These are phyloP conservation scores for Fagopyrum tataricum DNA, from an alignment of 148 eudicot genomes.

Conservation along the genomic window DNA sequence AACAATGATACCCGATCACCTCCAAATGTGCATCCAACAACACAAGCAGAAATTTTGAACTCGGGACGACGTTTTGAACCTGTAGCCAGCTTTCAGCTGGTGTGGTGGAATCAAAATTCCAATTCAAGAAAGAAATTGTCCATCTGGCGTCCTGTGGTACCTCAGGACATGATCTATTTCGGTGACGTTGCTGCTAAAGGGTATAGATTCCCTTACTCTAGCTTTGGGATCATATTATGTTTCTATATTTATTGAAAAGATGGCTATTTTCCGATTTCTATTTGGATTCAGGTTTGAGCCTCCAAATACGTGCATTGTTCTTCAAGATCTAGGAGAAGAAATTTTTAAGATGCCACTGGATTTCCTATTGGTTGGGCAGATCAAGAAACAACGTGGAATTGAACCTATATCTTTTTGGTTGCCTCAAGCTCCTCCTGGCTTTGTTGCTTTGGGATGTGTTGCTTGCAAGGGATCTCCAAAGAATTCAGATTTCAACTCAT, in stretches of 20 bases:
- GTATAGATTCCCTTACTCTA: slow-evolving; percentile 31
- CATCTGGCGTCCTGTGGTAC: slow-evolving; percentile 89
- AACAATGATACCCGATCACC: slow-evolving; percentile 21
- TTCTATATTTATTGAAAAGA: neutral
- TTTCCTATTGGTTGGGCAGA: slow-evolving; percentile 67
- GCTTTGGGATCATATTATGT: slow-evolving; percentile 3
- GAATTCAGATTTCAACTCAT: slow-evolving; percentile 50
- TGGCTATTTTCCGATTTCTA: slow-evolving; percentile 2
- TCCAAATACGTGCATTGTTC: slow-evolving; percentile 75
- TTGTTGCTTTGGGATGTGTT: slow-evolving; percentile 82
- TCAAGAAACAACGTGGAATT: slow-evolving; percentile 62
- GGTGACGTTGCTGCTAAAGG: slow-evolving; percentile 94
- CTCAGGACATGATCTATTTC: slow-evolving; percentile 82
- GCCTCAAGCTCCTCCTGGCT: slow-evolving; percentile 97
- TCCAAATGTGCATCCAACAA: slow-evolving; percentile 21
- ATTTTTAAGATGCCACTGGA: slow-evolving; percentile 52
- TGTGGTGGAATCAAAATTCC: slow-evolving; percentile 97
- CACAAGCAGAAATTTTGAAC: slow-evolving; percentile 35
- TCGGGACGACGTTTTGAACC: slow-evolving; percentile 54
- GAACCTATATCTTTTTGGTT: slow-evolving; percentile 79
- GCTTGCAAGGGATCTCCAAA: slow-evolving; percentile 84
- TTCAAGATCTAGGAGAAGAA: slow-evolving; percentile 70
- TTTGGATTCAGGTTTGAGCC: slow-evolving; percentile 64
- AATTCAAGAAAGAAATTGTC: slow-evolving; percentile 72
- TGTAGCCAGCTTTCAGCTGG: slow-evolving; percentile 66